Conservation (phyloP, 306 rosid genomes). For the Ochetophila trinervis region DNA sequence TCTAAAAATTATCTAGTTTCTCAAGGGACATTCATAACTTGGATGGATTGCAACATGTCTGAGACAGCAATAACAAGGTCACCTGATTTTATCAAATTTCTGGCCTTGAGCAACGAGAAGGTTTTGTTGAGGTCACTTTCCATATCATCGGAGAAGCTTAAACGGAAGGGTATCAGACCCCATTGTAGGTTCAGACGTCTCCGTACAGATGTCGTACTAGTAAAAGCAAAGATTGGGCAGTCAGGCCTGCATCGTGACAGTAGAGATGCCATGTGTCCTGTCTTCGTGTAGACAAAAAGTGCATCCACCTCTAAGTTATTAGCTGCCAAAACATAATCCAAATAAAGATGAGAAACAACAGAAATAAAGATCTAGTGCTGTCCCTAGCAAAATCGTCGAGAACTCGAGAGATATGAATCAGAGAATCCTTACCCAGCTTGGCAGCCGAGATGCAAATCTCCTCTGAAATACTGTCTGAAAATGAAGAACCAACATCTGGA, state of each 20-base stretch:
- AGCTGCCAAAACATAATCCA: constrained; percentile 57
- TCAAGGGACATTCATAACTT: constrained; percentile 94
- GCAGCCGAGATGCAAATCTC: constrained; percentile 97
- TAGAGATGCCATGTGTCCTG: constrained; percentile 96
- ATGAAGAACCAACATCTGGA: constrained; percentile 67
- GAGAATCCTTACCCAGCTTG: constrained; percentile 79
- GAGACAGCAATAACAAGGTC: constrained; percentile 98
- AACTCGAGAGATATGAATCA: constrained; percentile 11
- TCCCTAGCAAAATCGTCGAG: neutral
- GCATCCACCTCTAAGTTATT: constrained; percentile 94
- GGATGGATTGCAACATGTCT: constrained; percentile 90
- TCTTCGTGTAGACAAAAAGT: constrained; percentile 81
- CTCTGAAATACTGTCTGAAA: constrained; percentile 83
- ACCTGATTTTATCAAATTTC: constrained; percentile 93
- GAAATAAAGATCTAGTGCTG: neutral
- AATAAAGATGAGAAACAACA: constrained; percentile 9
- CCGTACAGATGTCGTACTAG: constrained; percentile 69
- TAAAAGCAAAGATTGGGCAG: constrained; percentile 96
- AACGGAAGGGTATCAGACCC: constrained; percentile 96
- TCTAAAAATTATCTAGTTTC: constrained; percentile 15
- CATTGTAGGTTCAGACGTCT: constrained; percentile 94
- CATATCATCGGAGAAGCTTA: constrained; percentile 93
- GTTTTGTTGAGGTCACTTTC: constrained; percentile 92
- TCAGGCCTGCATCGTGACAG: constrained; percentile 97
- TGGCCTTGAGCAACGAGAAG: constrained; percentile 86